These are phyloP conservation scores for Tetracentron sinense DNA, from an alignment of 164 flowering plant genomes.

Conservation along the genomic window DNA sequence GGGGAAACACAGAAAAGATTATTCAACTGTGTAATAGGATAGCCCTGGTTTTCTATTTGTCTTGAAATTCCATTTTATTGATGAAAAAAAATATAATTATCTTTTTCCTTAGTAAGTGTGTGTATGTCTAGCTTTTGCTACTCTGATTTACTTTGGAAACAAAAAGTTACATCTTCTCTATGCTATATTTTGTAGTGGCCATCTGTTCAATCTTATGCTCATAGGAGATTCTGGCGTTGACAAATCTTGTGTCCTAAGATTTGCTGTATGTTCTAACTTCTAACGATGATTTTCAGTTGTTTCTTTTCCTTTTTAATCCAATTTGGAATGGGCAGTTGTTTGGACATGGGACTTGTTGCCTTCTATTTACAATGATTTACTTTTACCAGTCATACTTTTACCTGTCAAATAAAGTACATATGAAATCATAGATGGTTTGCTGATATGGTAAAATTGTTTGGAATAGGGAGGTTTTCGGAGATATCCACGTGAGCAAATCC, in stretches of 20 bases:
- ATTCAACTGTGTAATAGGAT: too few species aligned
- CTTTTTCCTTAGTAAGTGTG: too few species aligned
- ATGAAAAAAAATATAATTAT: background rate
- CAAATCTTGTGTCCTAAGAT: slow-evolving; percentile 20
- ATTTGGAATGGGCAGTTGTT: background rate
- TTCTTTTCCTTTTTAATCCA: background rate
- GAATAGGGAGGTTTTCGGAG: too few species aligned
- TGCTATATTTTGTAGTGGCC: slow-evolving; percentile 10
- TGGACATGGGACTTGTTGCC: slow-evolving; percentile 14
- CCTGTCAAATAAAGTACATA: too few species aligned
- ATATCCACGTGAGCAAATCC: too few species aligned
- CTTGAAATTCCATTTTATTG: background rate
- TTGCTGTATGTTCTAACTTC: slow-evolving; percentile 18
- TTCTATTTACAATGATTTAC: too few species aligned
- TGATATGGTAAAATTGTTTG: too few species aligned
- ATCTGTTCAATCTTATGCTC: slow-evolving; percentile 14
- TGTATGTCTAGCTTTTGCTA: too few species aligned
- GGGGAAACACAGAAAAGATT: background rate
- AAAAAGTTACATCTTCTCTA: background rate
- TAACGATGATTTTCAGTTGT: background rate
- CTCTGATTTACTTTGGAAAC: background rate
- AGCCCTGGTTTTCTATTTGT: background rate
- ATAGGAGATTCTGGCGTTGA: slow-evolving; percentile 23
- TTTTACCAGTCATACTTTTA: too few species aligned
- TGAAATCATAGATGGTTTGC: too few species aligned